Conservation (phyloP, 192 early-diverging fungal genomes). For the Dimargaris verticillata region DNA sequence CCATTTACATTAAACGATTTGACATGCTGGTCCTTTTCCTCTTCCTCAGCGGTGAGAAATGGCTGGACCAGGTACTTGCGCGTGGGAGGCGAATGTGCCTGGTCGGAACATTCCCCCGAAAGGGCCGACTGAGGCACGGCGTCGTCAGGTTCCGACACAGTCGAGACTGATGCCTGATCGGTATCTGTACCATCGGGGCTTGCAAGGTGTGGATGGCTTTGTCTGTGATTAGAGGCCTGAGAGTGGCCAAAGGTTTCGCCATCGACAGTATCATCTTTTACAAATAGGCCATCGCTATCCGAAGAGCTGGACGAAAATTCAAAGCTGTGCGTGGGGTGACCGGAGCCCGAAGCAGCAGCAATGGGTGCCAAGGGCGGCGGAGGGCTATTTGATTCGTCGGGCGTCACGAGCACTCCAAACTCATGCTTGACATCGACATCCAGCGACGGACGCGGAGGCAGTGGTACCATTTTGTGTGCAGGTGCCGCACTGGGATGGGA, state of each 20-base stretch:
- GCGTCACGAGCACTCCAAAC: too few species aligned
- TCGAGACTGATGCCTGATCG: background rate
- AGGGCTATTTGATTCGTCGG: too few species aligned
- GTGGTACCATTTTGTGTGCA: too few species aligned
- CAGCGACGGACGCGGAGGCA: too few species aligned
- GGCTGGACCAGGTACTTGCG: conserved; percentile 1
- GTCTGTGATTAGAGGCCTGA: background rate
- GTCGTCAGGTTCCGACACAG: background rate
- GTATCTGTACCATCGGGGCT: background rate
- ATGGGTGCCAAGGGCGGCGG: too few species aligned
- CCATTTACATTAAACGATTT: background rate
- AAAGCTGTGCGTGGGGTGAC: too few species aligned
- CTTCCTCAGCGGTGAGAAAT: background rate
- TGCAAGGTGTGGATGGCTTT: background rate
- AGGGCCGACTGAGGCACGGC: background rate
- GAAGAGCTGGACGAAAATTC: too few species aligned
- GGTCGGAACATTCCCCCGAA: background rate
- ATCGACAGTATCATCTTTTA: too few species aligned
- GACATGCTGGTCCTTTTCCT: background rate
- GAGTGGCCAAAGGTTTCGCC: background rate
- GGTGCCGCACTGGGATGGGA: too few species aligned
- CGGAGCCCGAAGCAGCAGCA: too few species aligned
- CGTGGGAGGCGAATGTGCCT: background rate
- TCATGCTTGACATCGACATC: too few species aligned
- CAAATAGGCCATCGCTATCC: too few species aligned